Evolutionary conservation across 2,329 filamentous ascomycete genomes (phyloP).

Genomic region (Ambrosiella beaveri): DNA sequence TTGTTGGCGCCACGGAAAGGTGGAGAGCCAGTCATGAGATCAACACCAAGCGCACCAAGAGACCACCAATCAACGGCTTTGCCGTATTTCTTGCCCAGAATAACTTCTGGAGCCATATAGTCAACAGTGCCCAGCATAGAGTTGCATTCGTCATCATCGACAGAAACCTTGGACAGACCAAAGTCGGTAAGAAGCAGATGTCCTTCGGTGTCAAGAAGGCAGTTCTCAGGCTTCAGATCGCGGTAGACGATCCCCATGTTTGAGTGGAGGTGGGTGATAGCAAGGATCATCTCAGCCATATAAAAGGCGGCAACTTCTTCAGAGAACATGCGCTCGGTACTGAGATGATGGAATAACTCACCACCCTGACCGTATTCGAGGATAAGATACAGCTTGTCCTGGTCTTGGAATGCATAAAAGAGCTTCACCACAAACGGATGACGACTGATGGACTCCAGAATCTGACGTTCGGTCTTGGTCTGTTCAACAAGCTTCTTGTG

Average conservation of each 20-base stretch:
- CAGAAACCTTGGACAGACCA: slow-evolving; percentile 83
- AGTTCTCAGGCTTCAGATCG: slow-evolving; percentile 96
- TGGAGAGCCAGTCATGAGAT: slow-evolving; percentile 79
- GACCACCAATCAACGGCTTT: slow-evolving; percentile 99
- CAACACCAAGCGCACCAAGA: slow-evolving; percentile 78
- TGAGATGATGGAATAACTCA: slow-evolving; percentile 89
- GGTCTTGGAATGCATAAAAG: slow-evolving; percentile 96
- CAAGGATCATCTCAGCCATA: slow-evolving; percentile 95
- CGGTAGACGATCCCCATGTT: slow-evolving; percentile 90
- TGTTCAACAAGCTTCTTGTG: slow-evolving; percentile 94
- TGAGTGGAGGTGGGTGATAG: slow-evolving; percentile 80
- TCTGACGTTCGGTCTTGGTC: slow-evolving; percentile 89
- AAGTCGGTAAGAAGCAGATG: slow-evolving; percentile 94
- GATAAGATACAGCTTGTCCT: slow-evolving; percentile 92
- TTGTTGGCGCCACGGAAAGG: slow-evolving; percentile 85
- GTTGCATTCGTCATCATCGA: slow-evolving; percentile 60
- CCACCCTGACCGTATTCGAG: slow-evolving; percentile 95
- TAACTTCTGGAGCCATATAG: slow-evolving; percentile 97
- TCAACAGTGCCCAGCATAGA: slow-evolving; percentile 89
- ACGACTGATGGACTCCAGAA: slow-evolving; percentile 86
- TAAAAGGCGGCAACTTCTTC: slow-evolving; percentile 87
- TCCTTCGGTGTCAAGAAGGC: slow-evolving; percentile 75
- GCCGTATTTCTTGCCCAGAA: slow-evolving; percentile 75
- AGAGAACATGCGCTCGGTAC: slow-evolving; percentile 84
- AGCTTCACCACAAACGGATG: slow-evolving; percentile 97